Conservation (phyloP, 2,329 filamentous ascomycete genomes). For the Penicillium sp. region DNA sequence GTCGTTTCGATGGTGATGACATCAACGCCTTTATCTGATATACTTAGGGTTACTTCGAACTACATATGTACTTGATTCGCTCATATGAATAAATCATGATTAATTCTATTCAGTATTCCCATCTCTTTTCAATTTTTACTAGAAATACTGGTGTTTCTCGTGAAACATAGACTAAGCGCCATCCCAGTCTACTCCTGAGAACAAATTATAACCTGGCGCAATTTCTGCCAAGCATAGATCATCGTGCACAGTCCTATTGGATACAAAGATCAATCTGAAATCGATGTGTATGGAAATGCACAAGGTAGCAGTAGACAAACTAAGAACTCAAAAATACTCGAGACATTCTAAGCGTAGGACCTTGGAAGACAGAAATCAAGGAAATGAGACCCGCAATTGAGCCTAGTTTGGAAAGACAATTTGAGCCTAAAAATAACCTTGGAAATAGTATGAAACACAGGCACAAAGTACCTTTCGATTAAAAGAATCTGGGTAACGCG, state of each 20-base stretch:
- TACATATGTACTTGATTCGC: background rate
- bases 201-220: background rate
- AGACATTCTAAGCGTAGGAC: background rate
- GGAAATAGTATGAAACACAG: background rate
- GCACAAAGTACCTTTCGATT: background rate
- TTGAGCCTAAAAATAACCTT: background rate
- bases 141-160: background rate
- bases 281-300: background rate
- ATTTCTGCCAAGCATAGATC: background rate
- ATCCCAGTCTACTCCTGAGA: background rate
- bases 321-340: background rate
- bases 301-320: background rate
- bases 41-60: background rate
- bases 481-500: background rate
- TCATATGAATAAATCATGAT: too few relatives aligned
- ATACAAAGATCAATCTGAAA: background rate
- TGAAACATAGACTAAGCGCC: background rate
- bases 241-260: background rate
- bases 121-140: background rate
- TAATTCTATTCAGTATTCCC: too few relatives aligned
- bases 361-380: background rate
- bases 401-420: background rate
- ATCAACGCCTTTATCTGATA: background rate
- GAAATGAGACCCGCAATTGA: background rate
- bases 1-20: constrained; percentile 1